Conservation (phyloP, 139 green algal species). For the Picochlorum sp. region DNA sequence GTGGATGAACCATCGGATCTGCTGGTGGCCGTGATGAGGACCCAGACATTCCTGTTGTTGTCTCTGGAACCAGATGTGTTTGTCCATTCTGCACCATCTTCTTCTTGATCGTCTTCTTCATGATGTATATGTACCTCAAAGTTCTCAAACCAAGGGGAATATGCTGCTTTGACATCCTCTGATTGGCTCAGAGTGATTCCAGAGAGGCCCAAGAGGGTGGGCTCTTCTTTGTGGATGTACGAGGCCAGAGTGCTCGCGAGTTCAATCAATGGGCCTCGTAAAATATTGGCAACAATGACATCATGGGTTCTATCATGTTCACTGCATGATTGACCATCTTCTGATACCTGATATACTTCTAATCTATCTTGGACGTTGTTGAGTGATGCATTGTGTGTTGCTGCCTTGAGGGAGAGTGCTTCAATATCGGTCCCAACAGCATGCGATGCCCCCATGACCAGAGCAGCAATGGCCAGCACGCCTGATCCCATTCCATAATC, state of each 20-base stretch:
- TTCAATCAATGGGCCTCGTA: conserved; percentile 62
- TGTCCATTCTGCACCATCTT: too few relatives aligned
- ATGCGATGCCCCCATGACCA: conserved; percentile 46
- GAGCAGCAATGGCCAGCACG: conserved; percentile 64
- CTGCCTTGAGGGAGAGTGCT: conserved; percentile 47
- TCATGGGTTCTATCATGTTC: not conserved
- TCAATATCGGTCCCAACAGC: conserved; percentile 72
- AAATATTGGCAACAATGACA: conserved; percentile 66
- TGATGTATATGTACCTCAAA: conserved; percentile 11
- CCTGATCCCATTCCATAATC: conserved; percentile 78
- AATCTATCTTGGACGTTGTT: conserved; percentile 43
- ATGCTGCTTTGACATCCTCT: conserved; percentile 14
- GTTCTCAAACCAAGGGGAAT: conserved; percentile 14
- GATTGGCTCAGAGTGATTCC: conserved; percentile 55
- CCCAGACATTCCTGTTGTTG: too few relatives aligned
- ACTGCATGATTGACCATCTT: not conserved
- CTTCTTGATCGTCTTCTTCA: too few relatives aligned
- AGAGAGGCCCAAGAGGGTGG: conserved; percentile 48
- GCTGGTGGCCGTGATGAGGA: too few relatives aligned
- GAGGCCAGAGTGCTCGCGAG: conserved; percentile 36
- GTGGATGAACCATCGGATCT: too few relatives aligned
- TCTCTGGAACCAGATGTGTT: too few relatives aligned
- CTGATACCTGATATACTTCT: conserved; percentile 20
- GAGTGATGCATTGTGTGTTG: conserved; percentile 54
- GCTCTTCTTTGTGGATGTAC: conserved; percentile 22